Conservation (phyloP, 257 asterid species). For the Solanum infundibuliforme region DNA sequence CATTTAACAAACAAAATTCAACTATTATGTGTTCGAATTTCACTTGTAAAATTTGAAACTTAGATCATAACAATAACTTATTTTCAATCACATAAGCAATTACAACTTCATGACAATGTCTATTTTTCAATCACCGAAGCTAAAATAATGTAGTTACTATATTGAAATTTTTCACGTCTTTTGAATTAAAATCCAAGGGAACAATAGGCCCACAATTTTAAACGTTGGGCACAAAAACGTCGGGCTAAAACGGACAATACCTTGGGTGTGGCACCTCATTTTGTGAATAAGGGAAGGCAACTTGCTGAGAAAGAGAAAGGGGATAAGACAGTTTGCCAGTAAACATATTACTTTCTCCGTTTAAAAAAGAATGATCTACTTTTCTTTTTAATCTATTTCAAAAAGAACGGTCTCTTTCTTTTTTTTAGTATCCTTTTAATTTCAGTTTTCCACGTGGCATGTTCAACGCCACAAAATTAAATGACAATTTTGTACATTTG, state of each 20-base stretch:
- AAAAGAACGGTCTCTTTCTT: accelerated
- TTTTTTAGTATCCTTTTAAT: too few relatives aligned
- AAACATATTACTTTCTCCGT: not conserved
- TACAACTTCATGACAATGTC: not conserved
- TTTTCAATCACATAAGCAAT: not conserved
- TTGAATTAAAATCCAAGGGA: not conserved
- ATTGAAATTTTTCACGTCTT: not conserved
- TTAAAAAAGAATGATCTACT: too few relatives aligned
- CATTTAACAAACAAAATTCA: not conserved
- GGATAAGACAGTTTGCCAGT: not conserved
- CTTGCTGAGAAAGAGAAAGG: not conserved
- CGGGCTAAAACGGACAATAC: not conserved
- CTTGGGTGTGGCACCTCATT: not conserved
- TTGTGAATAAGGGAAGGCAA: not conserved
- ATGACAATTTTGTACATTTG: too few relatives aligned
- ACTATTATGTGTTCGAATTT: not conserved
- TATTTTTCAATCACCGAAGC: not conserved
- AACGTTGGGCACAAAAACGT: not conserved
- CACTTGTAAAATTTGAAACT: not conserved
- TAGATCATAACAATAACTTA: not conserved
- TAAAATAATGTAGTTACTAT: not conserved
- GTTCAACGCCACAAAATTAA: too few relatives aligned
- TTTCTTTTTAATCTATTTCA: accelerated
- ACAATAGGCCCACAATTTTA: not conserved
- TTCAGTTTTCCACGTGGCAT: accelerated